Percentiles rank a stretch among this genome's conserved stretches.
Evolutionary conservation across 129 eudicot species (phyloP).

Genomic region (Heracleum sosnowskyi): DNA sequence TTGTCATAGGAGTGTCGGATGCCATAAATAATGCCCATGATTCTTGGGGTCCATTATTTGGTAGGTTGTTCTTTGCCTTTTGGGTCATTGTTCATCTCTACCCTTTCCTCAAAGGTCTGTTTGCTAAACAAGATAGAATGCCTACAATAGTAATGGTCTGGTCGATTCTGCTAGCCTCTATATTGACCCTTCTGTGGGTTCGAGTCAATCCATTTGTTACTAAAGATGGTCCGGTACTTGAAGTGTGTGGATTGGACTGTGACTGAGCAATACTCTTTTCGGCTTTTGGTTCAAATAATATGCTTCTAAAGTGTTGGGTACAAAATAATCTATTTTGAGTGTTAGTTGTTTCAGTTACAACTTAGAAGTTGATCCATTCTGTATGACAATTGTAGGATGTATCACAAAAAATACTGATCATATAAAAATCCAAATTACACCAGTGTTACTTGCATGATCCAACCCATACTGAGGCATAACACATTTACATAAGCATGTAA

Average conservation of each 20-base stretch:
- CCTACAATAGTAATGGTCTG: conserved; percentile 70
- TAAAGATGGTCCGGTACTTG: conserved; percentile 6
- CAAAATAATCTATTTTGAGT: not conserved
- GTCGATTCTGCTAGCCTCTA: conserved; percentile 68
- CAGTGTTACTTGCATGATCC: not conserved
- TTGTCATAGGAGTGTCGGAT: conserved; percentile 57
- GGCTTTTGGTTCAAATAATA: not conserved
- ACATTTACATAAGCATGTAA: not conserved
- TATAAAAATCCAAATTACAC: not conserved
- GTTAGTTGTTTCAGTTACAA: too few species aligned
- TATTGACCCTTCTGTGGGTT: conserved; percentile 61
- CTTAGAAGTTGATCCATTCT: too few species aligned
- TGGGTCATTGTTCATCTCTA: conserved; percentile 71
- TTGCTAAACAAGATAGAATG: conserved; percentile 47
- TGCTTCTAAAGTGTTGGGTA: not conserved
- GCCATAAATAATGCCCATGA: conserved; percentile 62
- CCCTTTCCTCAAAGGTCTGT: conserved; percentile 60
- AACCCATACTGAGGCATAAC: not conserved
- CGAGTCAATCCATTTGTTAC: conserved; percentile 43
- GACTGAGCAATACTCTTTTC: not conserved
- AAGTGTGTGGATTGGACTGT: conserved; percentile 3
- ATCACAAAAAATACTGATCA: not conserved
- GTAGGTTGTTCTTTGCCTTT: conserved; percentile 59
- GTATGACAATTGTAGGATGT: not conserved
- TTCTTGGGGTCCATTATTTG: conserved; percentile 67